Conservation (phyloP, 1,284 basidiomycete species). For the Trametes versicolor region DNA sequence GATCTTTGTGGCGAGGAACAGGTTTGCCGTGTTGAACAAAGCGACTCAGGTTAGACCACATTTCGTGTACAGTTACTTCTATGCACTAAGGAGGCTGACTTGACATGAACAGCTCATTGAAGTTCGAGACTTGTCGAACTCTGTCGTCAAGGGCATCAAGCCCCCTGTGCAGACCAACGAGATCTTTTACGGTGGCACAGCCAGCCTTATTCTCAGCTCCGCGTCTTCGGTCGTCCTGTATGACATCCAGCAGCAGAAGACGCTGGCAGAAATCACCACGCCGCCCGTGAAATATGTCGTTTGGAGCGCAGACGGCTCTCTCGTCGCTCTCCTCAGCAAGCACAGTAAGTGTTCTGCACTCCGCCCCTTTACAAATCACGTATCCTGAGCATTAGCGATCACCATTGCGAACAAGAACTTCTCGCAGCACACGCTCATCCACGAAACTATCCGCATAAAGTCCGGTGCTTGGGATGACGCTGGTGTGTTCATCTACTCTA, state of each 20-base stretch:
- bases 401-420: slow-evolving; percentile 97
- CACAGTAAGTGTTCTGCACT: slow-evolving; percentile 75
- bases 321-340: slow-evolving; percentile 97
- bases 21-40: slow-evolving; percentile 96
- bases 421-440: slow-evolving; percentile 89
- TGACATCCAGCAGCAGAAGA: slow-evolving; percentile 98
- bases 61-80: no score
- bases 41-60: slow-evolving; percentile 77
- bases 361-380: background rate
- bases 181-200: slow-evolving; percentile 98
- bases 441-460: slow-evolving; percentile 99
- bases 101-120: slow-evolving; percentile 79
- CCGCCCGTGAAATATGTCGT: slow-evolving; percentile 98
- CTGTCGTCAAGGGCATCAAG: slow-evolving; percentile 95
- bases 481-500: slow-evolving; percentile 98
- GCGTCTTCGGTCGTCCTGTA: slow-evolving; percentile 90
- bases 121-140: slow-evolving; percentile 94
- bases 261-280: slow-evolving; percentile 90
- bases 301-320: slow-evolving; percentile 91
- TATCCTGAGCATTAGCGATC: slow-evolving; percentile 72
- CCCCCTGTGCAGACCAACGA: slow-evolving; percentile 95
- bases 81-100: no score
- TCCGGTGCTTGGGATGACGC: slow-evolving; percentile 99
- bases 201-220: slow-evolving; percentile 91
- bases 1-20: slow-evolving; percentile 98